phyloP scores from a whole-genome alignment of 2,329 filamentous ascomycete genomes.

The Sphaerulina vaccinii region DNA sequence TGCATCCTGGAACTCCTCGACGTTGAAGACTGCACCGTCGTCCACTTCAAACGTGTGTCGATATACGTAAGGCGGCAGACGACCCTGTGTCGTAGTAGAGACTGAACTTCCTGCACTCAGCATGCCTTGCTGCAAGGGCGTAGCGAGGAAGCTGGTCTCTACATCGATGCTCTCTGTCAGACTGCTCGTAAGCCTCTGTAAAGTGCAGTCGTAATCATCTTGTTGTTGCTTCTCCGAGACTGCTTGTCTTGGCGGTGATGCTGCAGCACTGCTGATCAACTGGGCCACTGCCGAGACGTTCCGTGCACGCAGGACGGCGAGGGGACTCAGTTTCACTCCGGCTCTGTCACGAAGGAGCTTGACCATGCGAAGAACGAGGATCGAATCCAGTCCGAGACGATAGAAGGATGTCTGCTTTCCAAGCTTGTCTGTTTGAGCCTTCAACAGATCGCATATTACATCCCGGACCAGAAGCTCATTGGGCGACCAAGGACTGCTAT shows the following conservation, averaged over 20 bases:
- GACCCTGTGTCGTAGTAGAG: background rate
- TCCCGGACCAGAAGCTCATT: background rate
- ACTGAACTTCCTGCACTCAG: background rate
- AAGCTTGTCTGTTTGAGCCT: background rate
- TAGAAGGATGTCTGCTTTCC: constrained; percentile 6
- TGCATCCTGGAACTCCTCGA: background rate
- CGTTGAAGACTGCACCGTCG: background rate
- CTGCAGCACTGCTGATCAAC: background rate
- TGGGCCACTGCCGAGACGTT: background rate
- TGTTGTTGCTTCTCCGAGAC: background rate
- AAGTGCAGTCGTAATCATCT: background rate
- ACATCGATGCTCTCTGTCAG: background rate
- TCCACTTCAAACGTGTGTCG: background rate
- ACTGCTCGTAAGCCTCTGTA: background rate
- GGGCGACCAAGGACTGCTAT: background rate
- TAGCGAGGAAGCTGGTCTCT: background rate
- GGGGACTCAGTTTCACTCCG: background rate
- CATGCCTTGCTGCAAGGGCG: background rate
- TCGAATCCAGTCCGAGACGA: constrained; percentile 7
- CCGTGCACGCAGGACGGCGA: background rate
- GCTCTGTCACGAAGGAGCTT: background rate
- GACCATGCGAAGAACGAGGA: constrained; percentile 2
- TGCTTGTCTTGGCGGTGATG: background rate
- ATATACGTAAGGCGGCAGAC: background rate
- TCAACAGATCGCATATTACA: background rate